Conservation (phyloP, 768 basidiomycete genomes). For the Boletus subparvulus region DNA sequence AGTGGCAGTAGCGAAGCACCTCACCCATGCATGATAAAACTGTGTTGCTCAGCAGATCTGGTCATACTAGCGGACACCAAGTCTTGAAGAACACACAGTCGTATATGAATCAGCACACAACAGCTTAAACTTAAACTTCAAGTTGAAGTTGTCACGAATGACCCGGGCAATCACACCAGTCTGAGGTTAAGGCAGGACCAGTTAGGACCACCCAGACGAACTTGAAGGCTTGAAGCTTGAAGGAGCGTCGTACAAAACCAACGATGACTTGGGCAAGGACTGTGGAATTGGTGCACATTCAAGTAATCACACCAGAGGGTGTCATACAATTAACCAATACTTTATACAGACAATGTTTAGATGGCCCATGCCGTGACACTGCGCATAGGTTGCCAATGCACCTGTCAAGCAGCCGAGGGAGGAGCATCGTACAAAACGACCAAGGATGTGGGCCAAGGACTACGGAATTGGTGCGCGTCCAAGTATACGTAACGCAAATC, state of each 20-base stretch:
- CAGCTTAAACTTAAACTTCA: too few relatives aligned
- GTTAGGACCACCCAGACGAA: too few relatives aligned
- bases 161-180: too few relatives aligned
- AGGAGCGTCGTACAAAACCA: constrained; percentile 46
- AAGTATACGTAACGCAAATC: constrained; percentile 58
- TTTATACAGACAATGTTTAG: neutral
- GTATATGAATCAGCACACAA: neutral
- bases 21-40: neutral
- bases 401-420: constrained; percentile 16
- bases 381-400: neutral
- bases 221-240: too few relatives aligned
- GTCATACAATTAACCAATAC: constrained; percentile 3
- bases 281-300: constrained; percentile 44
- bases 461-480: constrained; percentile 44
- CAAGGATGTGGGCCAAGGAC: constrained; percentile 70
- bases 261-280: constrained; percentile 64
- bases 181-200: too few relatives aligned
- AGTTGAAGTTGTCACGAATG: too few relatives aligned
- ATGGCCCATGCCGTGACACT: neutral
- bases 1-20: neutral
- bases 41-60: constrained; percentile 2
- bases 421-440: constrained; percentile 44
- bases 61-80: neutral
- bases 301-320: neutral
- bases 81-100: neutral